These are phyloP conservation scores for Mallotus nudiflorus DNA, from an alignment of 345 rosid species.

Conservation along the genomic window DNA sequence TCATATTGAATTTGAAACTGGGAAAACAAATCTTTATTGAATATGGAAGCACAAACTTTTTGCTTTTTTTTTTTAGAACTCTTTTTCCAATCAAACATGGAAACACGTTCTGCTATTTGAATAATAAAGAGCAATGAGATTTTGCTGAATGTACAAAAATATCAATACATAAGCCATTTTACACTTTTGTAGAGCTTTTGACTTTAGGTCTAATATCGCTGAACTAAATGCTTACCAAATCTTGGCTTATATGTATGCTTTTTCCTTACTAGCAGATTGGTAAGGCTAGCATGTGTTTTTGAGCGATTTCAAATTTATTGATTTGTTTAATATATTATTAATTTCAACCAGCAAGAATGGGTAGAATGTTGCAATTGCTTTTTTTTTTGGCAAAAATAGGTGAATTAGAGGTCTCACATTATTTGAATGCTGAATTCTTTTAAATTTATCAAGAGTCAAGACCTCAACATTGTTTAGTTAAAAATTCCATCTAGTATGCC, in stretches of 20 bases:
- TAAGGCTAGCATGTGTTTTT: neutral
- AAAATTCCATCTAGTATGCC: neutral
- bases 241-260: neutral
- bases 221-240: neutral
- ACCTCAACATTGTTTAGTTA: constrained; percentile 2
- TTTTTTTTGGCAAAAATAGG: neutral
- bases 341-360: no score
- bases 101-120: no score
- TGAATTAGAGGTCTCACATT: neutral
- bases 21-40: no score
- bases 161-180: neutral
- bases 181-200: neutral
- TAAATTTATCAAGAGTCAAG: neutral
- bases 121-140: no score
- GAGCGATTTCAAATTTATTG: no score
- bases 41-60: no score
- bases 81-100: no score
- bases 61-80: no score
- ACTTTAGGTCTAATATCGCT: neutral
- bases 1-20: no score
- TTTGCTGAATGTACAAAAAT: no score
- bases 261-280: neutral
- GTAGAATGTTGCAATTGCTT: neutral
- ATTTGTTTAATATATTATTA: no score
- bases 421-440: constrained; percentile 5